phyloP scores from a whole-genome alignment of 2,329 filamentous ascomycete species.

The Dactylellina cionopaga region DNA sequence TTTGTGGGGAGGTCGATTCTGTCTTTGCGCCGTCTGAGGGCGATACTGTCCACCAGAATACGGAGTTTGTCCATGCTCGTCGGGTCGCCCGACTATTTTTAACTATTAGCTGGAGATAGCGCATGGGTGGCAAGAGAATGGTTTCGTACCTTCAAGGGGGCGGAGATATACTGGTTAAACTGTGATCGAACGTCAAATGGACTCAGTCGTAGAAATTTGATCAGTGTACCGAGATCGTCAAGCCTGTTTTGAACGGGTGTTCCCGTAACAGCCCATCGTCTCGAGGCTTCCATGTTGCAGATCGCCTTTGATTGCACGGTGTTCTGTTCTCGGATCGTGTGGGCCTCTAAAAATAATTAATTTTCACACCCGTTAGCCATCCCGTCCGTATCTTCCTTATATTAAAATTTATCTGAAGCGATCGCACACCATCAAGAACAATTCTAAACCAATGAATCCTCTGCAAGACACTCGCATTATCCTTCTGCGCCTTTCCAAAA shows the following conservation, averaged over 20 bases:
- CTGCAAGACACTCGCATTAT: conserved; percentile 58
- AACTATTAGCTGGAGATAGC: conserved; percentile 72
- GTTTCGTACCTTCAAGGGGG: conserved; percentile 85
- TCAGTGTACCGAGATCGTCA: conserved; percentile 66
- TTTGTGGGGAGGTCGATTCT: conserved; percentile 83
- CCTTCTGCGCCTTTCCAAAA: conserved; percentile 77
- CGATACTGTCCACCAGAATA: conserved; percentile 92
- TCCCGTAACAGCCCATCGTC: conserved; percentile 62
- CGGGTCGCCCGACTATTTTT: conserved; percentile 68
- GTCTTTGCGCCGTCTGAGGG: conserved; percentile 88
- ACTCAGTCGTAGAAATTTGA: conserved; percentile 64
- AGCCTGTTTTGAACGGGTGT: conserved; percentile 73
- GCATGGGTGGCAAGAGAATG: conserved; percentile 84
- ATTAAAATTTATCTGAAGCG: conserved; percentile 30
- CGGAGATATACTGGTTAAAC: conserved; percentile 64
- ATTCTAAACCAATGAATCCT: conserved; percentile 48
- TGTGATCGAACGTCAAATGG: conserved; percentile 62
- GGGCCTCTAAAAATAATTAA: conserved; percentile 62
- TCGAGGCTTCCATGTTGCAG: conserved; percentile 54
- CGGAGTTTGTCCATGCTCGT: conserved; percentile 86
- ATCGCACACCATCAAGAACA: conserved; percentile 52
- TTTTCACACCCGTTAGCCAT: conserved; percentile 56
- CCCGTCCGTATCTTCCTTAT: conserved; percentile 4
- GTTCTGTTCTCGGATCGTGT: conserved; percentile 60
- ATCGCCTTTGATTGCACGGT: conserved; percentile 59